A percentile compares a stretch with the other conserved stretches of the same genome.
Conservation (phyloP, 805 yeast genomes). For the Metschnikowia gelsemii region DNA sequence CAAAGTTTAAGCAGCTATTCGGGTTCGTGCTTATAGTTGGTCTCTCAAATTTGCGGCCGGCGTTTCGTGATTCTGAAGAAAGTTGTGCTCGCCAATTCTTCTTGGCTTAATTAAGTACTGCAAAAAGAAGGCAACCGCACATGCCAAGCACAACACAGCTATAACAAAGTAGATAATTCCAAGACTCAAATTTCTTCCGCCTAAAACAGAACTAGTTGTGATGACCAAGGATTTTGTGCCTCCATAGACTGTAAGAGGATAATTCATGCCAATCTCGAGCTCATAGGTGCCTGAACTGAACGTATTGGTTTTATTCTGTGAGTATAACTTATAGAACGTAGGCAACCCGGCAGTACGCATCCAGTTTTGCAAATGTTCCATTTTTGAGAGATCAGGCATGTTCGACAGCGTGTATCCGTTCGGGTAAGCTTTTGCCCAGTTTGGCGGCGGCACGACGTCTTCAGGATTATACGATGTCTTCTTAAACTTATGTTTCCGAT, state of each 20-base stretch:
- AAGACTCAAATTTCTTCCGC: slow-evolving; percentile 81
- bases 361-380: slow-evolving; percentile 95
- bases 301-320: slow-evolving; percentile 60
- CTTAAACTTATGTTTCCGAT: slow-evolving; percentile 62
- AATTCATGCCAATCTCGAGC: slow-evolving; percentile 67
- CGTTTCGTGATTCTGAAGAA: slow-evolving; percentile 30
- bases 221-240: slow-evolving; percentile 85
- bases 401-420: slow-evolving; percentile 84
- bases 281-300: slow-evolving; percentile 68
- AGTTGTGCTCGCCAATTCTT: slow-evolving; percentile 78
- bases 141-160: slow-evolving; percentile 70
- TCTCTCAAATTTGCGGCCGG: slow-evolving; percentile 23
- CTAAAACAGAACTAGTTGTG: slow-evolving; percentile 78
- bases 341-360: slow-evolving; percentile 97
- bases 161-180: slow-evolving; percentile 85
- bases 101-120: slow-evolving; percentile 86
- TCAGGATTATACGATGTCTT: slow-evolving; percentile 64
- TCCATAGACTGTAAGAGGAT: slow-evolving; percentile 78
- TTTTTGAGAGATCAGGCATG: slow-evolving; percentile 67
- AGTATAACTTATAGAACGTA: slow-evolving; percentile 78
- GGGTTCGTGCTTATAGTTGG: slow-evolving; percentile 20
- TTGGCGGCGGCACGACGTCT: slow-evolving; percentile 91
- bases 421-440: slow-evolving; percentile 79
- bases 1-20: too few relatives aligned
- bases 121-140: slow-evolving; percentile 72